Evolutionary conservation across 768 basidiomycete species (phyloP).

Genomic region (Boletus sp.): DNA sequence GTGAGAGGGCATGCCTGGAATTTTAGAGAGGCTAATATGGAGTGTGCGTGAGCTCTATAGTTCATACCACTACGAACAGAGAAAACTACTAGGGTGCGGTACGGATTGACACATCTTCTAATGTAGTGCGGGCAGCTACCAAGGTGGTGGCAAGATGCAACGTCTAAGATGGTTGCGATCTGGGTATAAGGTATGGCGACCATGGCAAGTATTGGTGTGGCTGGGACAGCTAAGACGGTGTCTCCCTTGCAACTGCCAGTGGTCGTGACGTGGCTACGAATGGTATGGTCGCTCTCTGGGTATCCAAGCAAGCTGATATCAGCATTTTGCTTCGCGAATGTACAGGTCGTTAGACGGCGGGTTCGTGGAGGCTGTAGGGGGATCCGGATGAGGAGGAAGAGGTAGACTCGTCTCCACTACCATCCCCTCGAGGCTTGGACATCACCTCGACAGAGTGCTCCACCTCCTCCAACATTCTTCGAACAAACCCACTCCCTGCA

Average conservation of each 20-base stretch:
- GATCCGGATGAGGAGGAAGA: conserved; percentile 8
- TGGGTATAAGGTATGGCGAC: neutral
- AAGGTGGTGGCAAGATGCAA: neutral
- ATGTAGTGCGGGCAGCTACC: neutral
- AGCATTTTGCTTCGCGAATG: neutral
- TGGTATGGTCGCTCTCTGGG: neutral
- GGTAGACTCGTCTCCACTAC: neutral
- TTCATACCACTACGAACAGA: neutral
- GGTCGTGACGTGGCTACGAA: neutral
- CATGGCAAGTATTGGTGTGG: neutral
- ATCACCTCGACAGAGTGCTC: conserved; percentile 12
- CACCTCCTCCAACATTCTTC: conserved; percentile 24
- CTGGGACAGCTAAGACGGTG: neutral
- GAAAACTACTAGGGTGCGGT: neutral
- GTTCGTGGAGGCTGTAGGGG: too few relatives aligned
- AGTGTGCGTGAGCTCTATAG: neutral
- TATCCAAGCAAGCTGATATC: neutral
- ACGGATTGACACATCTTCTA: neutral
- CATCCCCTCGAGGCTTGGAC: conserved; percentile 6
- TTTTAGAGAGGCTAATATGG: neutral
- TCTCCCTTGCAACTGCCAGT: neutral
- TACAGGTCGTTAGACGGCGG: neutral
- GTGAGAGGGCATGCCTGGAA: too few relatives aligned
- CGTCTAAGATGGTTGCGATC: neutral
- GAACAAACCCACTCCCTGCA: conserved; percentile 30